Evolutionary conservation across 2,329 filamentous ascomycete species (phyloP).

Genomic region (Tolypocladium capitatum): DNA sequence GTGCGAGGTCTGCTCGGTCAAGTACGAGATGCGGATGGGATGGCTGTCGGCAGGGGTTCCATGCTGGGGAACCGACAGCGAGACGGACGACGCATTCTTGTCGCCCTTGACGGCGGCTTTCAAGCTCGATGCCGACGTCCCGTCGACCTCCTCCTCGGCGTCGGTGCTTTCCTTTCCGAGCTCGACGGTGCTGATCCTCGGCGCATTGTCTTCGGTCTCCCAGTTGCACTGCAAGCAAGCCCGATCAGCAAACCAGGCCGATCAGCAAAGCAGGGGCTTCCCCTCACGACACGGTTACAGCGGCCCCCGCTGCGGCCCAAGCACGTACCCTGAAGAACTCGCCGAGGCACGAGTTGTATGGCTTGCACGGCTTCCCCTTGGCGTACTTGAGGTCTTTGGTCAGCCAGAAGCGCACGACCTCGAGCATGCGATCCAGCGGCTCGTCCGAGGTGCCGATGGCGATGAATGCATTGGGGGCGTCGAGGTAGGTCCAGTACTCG

Average conservation of each 20-base stretch:
- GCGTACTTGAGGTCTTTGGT: constrained; percentile 98
- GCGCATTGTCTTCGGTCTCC: constrained; percentile 73
- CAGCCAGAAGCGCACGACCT: constrained; percentile 93
- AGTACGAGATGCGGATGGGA: constrained; percentile 71
- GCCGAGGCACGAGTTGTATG: constrained; percentile 91
- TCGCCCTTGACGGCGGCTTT: constrained; percentile 31
- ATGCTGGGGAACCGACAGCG: constrained; percentile 37
- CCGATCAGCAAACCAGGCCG: not conserved
- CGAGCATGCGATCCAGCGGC: constrained; percentile 83
- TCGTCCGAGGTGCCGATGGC: constrained; percentile 82
- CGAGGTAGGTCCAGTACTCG: constrained; percentile 98
- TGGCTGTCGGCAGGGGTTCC: constrained; percentile 30
- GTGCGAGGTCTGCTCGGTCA: constrained; percentile 96
- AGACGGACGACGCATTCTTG: constrained; percentile 33
- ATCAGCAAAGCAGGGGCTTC: not conserved
- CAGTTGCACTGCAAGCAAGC: constrained; percentile 61
- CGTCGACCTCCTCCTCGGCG: constrained; percentile 24
- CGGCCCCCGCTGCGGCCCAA: not conserved
- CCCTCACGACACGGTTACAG: not conserved
- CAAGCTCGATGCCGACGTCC: constrained; percentile 30
- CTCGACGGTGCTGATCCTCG: constrained; percentile 43
- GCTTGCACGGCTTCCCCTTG: constrained; percentile 97
- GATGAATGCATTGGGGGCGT: constrained; percentile 81
- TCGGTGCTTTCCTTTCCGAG: constrained; percentile 20
- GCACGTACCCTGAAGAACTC: constrained; percentile 83